These are phyloP conservation scores for Grosmannia huntii DNA, from an alignment of 2,329 filamentous ascomycete species.

Conservation along the genomic window DNA sequence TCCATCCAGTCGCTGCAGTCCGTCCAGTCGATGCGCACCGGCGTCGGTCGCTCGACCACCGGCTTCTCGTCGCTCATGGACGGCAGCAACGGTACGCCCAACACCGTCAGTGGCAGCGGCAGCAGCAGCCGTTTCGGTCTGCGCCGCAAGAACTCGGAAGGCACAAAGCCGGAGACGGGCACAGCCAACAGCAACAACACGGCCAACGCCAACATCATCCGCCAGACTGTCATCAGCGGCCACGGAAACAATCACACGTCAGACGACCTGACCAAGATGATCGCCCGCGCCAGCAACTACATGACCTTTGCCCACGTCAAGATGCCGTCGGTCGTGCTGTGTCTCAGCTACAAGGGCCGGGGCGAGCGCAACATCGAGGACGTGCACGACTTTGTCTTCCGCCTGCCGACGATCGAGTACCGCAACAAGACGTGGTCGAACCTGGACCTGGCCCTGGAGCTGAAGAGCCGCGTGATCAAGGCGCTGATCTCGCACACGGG, in stretches of 20 bases:
- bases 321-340: slow-evolving; percentile 88
- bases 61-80: slow-evolving; percentile 28
- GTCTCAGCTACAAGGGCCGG: slow-evolving; percentile 91
- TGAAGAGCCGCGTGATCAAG: slow-evolving; percentile 91
- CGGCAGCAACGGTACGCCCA: slow-evolving; percentile 2
- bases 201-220: background rate
- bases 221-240: background rate
- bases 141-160: slow-evolving; percentile 29
- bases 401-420: slow-evolving; percentile 86
- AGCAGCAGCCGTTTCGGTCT: slow-evolving; percentile 40
- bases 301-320: slow-evolving; percentile 96
- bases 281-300: slow-evolving; percentile 85
- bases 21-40: background rate
- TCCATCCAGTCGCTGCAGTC: background rate
- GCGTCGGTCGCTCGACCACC: slow-evolving; percentile 32
- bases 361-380: slow-evolving; percentile 93
- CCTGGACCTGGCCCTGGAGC: slow-evolving; percentile 76
- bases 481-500: slow-evolving; percentile 91
- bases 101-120: background rate
- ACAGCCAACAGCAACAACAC: too few species aligned
- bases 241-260: background rate
- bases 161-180: slow-evolving; percentile 7
- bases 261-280: slow-evolving; percentile 95
- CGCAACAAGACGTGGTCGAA: slow-evolving; percentile 99
- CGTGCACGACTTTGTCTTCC: slow-evolving; percentile 94